A percentile compares a stretch with the other conserved stretches of the same genome.
Conservation (phyloP, 2,329 filamentous ascomycete genomes). For the Chaetomium strumarium region DNA sequence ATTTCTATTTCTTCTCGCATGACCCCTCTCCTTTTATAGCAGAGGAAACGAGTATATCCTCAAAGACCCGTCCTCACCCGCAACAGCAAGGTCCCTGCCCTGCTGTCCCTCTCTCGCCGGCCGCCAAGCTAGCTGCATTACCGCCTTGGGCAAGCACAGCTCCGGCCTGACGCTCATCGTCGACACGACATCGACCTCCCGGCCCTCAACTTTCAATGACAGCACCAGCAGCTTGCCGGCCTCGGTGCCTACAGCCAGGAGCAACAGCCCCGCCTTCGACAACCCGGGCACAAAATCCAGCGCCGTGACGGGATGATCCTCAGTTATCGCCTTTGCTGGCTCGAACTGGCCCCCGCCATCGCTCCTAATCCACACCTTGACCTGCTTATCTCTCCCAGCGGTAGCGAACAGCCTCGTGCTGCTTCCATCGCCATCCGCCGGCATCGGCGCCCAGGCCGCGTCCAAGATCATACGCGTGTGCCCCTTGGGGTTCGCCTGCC, state of each 20-base stretch:
- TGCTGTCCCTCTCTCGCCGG: slow-evolving; percentile 35
- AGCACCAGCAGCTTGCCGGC: slow-evolving; percentile 43
- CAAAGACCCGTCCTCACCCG: slow-evolving; percentile 56
- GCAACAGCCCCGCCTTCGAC: slow-evolving; percentile 28
- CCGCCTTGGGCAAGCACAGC: slow-evolving; percentile 56
- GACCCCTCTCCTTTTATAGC: slow-evolving; percentile 11
- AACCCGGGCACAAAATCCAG: slow-evolving; percentile 54
- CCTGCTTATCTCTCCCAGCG: slow-evolving; percentile 80
- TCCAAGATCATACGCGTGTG: slow-evolving; percentile 91
- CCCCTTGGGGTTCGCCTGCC: slow-evolving; percentile 69
- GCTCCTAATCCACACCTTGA: slow-evolving; percentile 60
- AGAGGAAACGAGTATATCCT: slow-evolving; percentile 41
- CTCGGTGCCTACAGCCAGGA: slow-evolving; percentile 55
- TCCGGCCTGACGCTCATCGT: slow-evolving; percentile 33
- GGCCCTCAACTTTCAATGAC: slow-evolving; percentile 33
- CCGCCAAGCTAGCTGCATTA: slow-evolving; percentile 65
- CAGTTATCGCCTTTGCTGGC: slow-evolving; percentile 48
- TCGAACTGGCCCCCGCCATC: slow-evolving; percentile 38
- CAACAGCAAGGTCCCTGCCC: slow-evolving; percentile 41
- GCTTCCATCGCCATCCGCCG: slow-evolving; percentile 21
- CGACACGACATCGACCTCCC: slow-evolving; percentile 30
- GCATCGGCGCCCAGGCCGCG: slow-evolving; percentile 67
- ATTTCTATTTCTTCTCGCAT: background rate
- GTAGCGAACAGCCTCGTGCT: slow-evolving; percentile 63
- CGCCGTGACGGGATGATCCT: slow-evolving; percentile 61